Evolutionary conservation across 352 stramenopile genomes (phyloP).

Genomic region (Pythium guiyangense): DNA sequence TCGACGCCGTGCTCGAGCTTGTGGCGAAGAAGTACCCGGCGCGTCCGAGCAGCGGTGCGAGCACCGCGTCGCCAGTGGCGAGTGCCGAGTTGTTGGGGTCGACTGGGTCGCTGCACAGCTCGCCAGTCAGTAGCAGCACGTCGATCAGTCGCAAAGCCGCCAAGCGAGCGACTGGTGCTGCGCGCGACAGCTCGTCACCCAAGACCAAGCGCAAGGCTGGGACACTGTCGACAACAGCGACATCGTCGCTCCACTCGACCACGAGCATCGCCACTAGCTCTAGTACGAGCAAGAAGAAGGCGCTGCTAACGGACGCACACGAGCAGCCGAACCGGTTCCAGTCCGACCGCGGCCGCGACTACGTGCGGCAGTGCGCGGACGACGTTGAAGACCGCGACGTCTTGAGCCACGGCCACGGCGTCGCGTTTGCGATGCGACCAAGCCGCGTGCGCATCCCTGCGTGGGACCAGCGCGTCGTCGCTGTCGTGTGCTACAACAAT

Average conservation of each 20-base stretch:
- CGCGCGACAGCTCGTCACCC: not conserved
- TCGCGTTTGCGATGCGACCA: constrained; percentile 43
- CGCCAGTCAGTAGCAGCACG: not conserved
- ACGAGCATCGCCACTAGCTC: too few species aligned
- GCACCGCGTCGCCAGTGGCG: not conserved
- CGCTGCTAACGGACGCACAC: constrained; percentile 30
- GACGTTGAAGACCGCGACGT: constrained; percentile 40
- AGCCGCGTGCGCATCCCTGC: constrained; percentile 31
- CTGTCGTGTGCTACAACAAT: constrained; percentile 72
- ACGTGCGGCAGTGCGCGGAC: constrained; percentile 35
- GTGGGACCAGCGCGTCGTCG: constrained; percentile 54
- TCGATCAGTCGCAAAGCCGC: not conserved
- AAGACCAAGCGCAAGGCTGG: not conserved
- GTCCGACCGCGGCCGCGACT: constrained; percentile 39
- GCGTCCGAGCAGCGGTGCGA: not conserved
- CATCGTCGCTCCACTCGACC: not conserved
- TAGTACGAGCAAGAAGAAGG: constrained; percentile 20
- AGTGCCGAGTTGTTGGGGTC: too few species aligned
- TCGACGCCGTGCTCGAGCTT: constrained; percentile 55
- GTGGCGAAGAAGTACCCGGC: constrained; percentile 54
- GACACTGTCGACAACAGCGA: too few species aligned
- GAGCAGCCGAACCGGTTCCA: constrained; percentile 52
- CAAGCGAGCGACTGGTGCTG: too few species aligned
- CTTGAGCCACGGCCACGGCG: constrained; percentile 40
- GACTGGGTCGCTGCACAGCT: too few species aligned